Base-by-base conservation (phyloP, 2,329 filamentous ascomycete genomes). In the Dothideomycetes sp. region DNA sequence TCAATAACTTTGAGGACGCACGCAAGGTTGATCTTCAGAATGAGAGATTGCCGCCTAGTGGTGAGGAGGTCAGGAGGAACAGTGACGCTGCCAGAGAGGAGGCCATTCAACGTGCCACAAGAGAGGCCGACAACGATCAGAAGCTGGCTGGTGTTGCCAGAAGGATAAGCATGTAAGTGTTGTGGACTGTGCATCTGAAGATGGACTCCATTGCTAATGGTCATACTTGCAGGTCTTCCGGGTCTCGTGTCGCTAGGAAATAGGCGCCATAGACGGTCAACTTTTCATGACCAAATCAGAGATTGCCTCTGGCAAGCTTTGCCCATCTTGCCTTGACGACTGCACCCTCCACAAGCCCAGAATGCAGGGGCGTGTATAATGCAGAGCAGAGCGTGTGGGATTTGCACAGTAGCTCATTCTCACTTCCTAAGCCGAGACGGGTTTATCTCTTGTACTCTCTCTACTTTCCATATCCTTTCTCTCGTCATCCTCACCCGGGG, bases 21-120 rank as follows among this genome's bases (percentile, higher is more conserved):
- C 75, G 87, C 47, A 96, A 95, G 70, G 88, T 98, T 36, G 91
- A 98, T 66, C 56, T 96, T 47, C 88, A 96, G 66, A 98, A 98
- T 61, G 91, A 98, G 66, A 77, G 86, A 47, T 70, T 98, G 48
- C 91, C 91, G 36, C 91, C 91, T 1, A 91, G 77, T 47, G 84
- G 91, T 46, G 89, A 96, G 36, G 91, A 98, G 63, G 88, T 96
- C 15, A 74, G 79, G 47, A 80, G 80, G 62, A 84, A 82, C 59
- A 84, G 80, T 46, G 83, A 87, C 55, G 81, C 85, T 55, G 86
- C 87, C 53, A 75, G 84, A 57, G 76, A 81, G 49, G 78, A 83
- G 56, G 91, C 91, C 11, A 66, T 98, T 48, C 82, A 93, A 65
- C 79, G 87, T 58, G 91, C 91, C 3, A 79, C 78, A 31, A 75